Percentiles rank a stretch among this genome's conserved stretches.
These are phyloP conservation scores for Cyphellophora europaea DNA, from an alignment of 2,329 filamentous ascomycete species.

Conservation along the genomic window DNA sequence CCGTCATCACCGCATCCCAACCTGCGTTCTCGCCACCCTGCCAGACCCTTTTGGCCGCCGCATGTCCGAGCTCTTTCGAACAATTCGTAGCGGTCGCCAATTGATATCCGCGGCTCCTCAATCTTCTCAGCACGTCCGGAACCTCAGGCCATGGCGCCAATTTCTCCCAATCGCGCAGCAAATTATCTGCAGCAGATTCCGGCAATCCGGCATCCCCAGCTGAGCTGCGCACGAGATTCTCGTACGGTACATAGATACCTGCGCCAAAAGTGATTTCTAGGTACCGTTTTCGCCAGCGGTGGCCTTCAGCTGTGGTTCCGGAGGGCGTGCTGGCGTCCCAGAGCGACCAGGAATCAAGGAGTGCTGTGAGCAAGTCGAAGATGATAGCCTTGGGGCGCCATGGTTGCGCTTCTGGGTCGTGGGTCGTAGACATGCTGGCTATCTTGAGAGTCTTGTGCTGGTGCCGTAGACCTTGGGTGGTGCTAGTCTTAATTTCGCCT, in stretches of 20 bases:
- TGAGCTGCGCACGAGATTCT: slow-evolving; percentile 22
- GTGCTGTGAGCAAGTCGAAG: slow-evolving; percentile 33
- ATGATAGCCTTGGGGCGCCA: slow-evolving; percentile 24
- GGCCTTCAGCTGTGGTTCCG: slow-evolving; percentile 7
- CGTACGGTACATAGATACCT: slow-evolving; percentile 26
- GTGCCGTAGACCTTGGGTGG: no score
- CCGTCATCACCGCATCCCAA: slow-evolving; percentile 28
- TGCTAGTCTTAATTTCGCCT: no score
- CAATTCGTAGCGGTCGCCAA: slow-evolving; percentile 32
- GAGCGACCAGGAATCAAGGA: slow-evolving; percentile 31
- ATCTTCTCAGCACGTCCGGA: slow-evolving; percentile 10
- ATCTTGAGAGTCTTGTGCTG: no score
- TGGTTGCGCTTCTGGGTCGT: no score
- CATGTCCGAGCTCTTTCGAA: slow-evolving; percentile 22
- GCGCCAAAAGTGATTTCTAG: slow-evolving; percentile 29
- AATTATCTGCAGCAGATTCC: slow-evolving; percentile 19
- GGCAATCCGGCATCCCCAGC: slow-evolving; percentile 24
- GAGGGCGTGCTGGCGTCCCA: slow-evolving; percentile 21
- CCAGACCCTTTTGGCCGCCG: slow-evolving; percentile 6
- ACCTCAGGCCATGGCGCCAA: slow-evolving; percentile 21
- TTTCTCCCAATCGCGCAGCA: slow-evolving; percentile 22
- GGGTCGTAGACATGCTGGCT: no score
- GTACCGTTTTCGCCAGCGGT: slow-evolving; percentile 30
- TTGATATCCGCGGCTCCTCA: slow-evolving; percentile 22
- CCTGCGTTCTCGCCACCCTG: slow-evolving; percentile 3